Base-by-base conservation (phyloP, 352 stramenopile genomes). In the Phytopythium oedochilum region DNA sequence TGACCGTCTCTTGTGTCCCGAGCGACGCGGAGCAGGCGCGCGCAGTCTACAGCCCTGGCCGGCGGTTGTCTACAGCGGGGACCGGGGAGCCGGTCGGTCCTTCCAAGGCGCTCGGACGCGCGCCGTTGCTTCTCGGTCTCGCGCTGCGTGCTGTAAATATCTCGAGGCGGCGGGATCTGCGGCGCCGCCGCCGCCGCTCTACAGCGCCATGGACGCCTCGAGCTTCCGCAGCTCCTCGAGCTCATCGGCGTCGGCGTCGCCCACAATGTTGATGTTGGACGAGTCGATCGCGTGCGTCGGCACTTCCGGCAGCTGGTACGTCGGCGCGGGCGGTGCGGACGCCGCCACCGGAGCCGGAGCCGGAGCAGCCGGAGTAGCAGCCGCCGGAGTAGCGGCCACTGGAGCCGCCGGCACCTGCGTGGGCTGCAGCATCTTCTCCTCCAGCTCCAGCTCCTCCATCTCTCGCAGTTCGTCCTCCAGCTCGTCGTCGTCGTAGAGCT, bases 401-500 rank as follows among this genome's bases (percentile, higher is more conserved):
- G 73, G 65, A 31, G 70, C 60, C 11, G 66, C 61, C 0, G 53
- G 40, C 3, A 56, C 57, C 2, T 64, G 57, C 28, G 70, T 44
- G 7, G 68, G 64, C 49, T 76, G 51, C 7, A 97, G 65, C 49
- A 94, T 70, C 66, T 97, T 83, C 40, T 90, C 89, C 58, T 98
- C 92, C 29, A 97, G 78, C 65, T 96, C 91, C 15, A 94, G 75
- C 55, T 96, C 90, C 62, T 97, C 88, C 75, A 99, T 84, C 61
- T 93, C 84, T 45, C 96, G 76, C 48, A 99, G 79, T 62, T 99
- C 94, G 44, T 88, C 86, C 66, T 98, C 83, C 7, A 99, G 75
- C 61, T 99, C 96, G 61, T 98, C 94, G 59, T 98, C 96, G 53
- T 94, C 71, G 60, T 87, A 91, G 35, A 98, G 70, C 20, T 97